These are phyloP conservation scores for Cadophora malorum DNA, from an alignment of 2,329 filamentous ascomycete genomes.

Conservation along the genomic window DNA sequence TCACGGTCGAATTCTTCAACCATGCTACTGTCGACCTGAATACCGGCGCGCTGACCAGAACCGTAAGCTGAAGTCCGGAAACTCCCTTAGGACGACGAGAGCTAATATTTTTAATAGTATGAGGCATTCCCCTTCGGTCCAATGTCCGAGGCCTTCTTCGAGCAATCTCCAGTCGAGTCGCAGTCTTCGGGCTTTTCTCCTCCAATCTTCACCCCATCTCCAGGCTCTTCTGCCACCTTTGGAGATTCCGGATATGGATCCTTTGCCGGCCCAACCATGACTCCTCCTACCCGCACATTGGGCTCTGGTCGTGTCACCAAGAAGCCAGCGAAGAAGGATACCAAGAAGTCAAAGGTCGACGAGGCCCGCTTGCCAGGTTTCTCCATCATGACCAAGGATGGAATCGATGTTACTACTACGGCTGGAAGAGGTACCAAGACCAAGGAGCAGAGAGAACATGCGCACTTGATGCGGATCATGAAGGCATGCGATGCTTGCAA, in stretches of 20 bases:
- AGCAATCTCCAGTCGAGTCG: slow-evolving; percentile 38
- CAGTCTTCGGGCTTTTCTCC: slow-evolving; percentile 62
- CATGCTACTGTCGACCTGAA: slow-evolving; percentile 62
- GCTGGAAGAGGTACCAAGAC: slow-evolving; percentile 69
- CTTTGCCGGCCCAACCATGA: slow-evolving; percentile 34
- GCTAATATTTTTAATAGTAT: slow-evolving; percentile 28
- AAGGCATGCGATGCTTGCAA: slow-evolving; percentile 70
- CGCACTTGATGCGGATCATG: slow-evolving; percentile 70
- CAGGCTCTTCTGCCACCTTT: slow-evolving; percentile 55
- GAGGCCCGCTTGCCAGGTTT: slow-evolving; percentile 59
- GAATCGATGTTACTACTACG: slow-evolving; percentile 66
- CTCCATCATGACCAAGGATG: slow-evolving; percentile 71
- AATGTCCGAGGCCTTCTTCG: slow-evolving; percentile 49
- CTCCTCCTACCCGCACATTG: slow-evolving; percentile 31
- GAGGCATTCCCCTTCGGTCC: slow-evolving; percentile 46
- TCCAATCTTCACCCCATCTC: slow-evolving; percentile 47
- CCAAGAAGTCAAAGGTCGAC: slow-evolving; percentile 38
- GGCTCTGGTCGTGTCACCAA: slow-evolving; percentile 36
- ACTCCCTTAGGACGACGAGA: slow-evolving; percentile 28
- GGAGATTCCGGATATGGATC: slow-evolving; percentile 40
- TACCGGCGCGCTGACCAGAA: slow-evolving; percentile 58
- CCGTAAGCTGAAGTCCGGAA: slow-evolving; percentile 6
- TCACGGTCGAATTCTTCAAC: slow-evolving; percentile 66
- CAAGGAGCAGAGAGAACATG: slow-evolving; percentile 71
- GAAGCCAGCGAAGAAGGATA: slow-evolving; percentile 40